Percentiles rank a stretch among this genome's conserved stretches.
Evolutionary conservation across 768 basidiomycete genomes (phyloP).

Genomic region (Xerocomellus intermedius): DNA sequence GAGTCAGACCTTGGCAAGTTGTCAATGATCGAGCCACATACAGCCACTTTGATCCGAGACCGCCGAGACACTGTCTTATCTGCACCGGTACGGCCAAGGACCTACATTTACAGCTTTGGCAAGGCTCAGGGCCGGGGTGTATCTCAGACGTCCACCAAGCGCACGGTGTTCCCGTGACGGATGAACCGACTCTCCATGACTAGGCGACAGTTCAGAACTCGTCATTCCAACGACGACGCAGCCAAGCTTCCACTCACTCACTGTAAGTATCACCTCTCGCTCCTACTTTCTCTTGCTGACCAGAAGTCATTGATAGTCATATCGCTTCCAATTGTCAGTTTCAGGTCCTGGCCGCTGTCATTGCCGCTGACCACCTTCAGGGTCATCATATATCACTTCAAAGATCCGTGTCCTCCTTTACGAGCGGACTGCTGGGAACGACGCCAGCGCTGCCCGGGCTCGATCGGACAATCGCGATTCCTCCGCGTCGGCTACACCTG

Average conservation of each 20-base stretch:
- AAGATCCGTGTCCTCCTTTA: conserved; percentile 37
- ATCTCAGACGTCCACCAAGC: not conserved
- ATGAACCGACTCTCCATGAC: conserved; percentile 16
- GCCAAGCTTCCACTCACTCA: conserved; percentile 23
- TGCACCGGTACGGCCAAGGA: not conserved
- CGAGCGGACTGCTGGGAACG: conserved; percentile 20
- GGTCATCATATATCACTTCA: conserved; percentile 43
- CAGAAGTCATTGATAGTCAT: conserved; percentile 22
- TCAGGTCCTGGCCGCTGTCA: conserved; percentile 24
- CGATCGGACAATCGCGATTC: conserved; percentile 58
- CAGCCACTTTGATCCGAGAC: conserved; percentile 11
- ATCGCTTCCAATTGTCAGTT: conserved; percentile 32
- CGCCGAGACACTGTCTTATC: not conserved
- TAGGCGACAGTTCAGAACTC: conserved; percentile 6
- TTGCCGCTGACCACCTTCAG: conserved; percentile 25
- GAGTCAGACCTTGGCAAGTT: not conserved
- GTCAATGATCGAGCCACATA: conserved; percentile 4
- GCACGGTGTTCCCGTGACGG: not conserved
- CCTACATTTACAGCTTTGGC: not conserved
- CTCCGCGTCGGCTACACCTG: conserved; percentile 59
- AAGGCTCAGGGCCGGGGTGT: not conserved
- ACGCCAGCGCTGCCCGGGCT: conserved; percentile 46
- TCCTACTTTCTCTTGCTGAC: conserved; percentile 1
- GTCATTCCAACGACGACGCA: not conserved
- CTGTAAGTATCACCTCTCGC: conserved; percentile 16